These are phyloP conservation scores for Fusarium sp. DNA, from an alignment of 2,329 filamentous ascomycete genomes.

Conservation along the genomic window DNA sequence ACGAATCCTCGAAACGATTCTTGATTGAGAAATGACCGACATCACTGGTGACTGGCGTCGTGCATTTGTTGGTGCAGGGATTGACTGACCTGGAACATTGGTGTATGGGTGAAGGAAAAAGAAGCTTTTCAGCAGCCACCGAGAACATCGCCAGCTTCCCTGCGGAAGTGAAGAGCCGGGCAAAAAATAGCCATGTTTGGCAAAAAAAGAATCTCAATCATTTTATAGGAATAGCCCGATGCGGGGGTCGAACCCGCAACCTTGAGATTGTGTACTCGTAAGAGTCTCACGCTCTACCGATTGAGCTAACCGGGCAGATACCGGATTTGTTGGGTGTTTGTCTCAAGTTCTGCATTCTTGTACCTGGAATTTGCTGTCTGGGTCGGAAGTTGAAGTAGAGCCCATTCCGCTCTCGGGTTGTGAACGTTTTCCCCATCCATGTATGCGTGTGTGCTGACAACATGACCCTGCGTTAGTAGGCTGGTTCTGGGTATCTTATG, in stretches of 20 bases:
- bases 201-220: background rate
- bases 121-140: background rate
- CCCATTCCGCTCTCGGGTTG: background rate
- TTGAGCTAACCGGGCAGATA: constrained; percentile 49
- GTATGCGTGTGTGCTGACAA: background rate
- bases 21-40: background rate
- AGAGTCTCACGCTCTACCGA: constrained; percentile 77
- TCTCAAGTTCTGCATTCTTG: background rate
- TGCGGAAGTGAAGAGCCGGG: background rate
- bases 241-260: constrained; percentile 66
- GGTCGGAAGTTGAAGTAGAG: background rate
- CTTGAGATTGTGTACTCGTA: constrained; percentile 62
- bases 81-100: background rate
- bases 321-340: background rate
- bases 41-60: background rate
- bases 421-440: background rate
- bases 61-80: background rate
- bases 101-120: background rate
- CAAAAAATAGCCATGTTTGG: background rate
- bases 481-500: background rate
- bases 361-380: background rate
- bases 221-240: constrained; percentile 46
- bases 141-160: background rate
- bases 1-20: background rate
- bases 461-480: background rate